Evolutionary conservation across 495 filamentous ascomycete genomes (phyloP).

Genomic region (Lasiosphaeria hispida): DNA sequence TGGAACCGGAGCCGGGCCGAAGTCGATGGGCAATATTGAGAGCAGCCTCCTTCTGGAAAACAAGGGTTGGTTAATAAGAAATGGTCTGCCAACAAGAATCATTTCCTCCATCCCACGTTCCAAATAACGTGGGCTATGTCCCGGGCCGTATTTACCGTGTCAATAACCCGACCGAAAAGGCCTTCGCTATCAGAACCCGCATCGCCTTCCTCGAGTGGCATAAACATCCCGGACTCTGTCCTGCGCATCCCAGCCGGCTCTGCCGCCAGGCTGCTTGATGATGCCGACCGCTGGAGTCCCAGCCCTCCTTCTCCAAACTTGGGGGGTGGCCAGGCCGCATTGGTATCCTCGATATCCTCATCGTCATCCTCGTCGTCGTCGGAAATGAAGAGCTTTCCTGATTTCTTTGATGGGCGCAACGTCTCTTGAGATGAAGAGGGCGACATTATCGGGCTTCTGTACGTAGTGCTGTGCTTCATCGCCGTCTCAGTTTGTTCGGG

Average conservation of each 20-base stretch:
- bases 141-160: conserved; percentile 92
- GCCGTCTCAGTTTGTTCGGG: conserved; percentile 64
- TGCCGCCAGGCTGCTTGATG: conserved; percentile 34
- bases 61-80: conserved; percentile 36
- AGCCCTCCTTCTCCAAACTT: conserved; percentile 14
- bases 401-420: conserved; percentile 65
- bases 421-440: conserved; percentile 79
- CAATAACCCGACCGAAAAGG: conserved; percentile 78
- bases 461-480: conserved; percentile 49
- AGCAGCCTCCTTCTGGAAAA: conserved; percentile 37
- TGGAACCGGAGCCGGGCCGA: conserved; percentile 24
- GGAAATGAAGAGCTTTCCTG: conserved; percentile 63
- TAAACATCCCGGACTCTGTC: conserved; percentile 79
- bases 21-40: conserved; percentile 28
- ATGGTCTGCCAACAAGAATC: conserved; percentile 32
- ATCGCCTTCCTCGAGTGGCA: conserved; percentile 76
- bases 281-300: conserved; percentile 35
- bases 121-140: conserved; percentile 96
- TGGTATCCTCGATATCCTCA: conserved; percentile 62
- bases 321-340: conserved; percentile 29
- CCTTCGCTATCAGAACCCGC: conserved; percentile 50
- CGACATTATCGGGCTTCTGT: conserved; percentile 51
- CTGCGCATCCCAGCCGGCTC: conserved; percentile 59
- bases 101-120: conserved; percentile 94
- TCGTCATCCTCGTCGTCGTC: conserved; percentile 52